Conservation (phyloP, 345 rosid genomes). For the Pugionium cornutum region DNA sequence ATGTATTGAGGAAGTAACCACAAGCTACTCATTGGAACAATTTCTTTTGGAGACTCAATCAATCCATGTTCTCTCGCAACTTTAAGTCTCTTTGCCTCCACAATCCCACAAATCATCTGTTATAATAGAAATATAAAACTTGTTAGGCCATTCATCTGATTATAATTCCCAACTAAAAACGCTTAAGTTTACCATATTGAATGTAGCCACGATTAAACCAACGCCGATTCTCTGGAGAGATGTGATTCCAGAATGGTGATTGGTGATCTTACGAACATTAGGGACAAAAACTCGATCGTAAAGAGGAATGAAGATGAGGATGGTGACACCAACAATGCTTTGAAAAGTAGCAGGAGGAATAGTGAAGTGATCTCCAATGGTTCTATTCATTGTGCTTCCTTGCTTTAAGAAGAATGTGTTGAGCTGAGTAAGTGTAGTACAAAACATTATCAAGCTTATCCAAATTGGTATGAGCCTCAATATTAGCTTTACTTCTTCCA, state of each 20-base stretch:
- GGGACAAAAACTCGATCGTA: constrained; percentile 79
- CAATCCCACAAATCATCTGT: constrained; percentile 52
- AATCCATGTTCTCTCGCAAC: constrained; percentile 57
- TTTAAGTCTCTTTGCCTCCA: constrained; percentile 64
- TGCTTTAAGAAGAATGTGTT: constrained; percentile 89
- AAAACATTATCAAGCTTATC: constrained; percentile 76
- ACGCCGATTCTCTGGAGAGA: constrained; percentile 78
- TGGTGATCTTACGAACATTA: constrained; percentile 51
- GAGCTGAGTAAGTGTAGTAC: constrained; percentile 57
- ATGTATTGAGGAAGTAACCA: constrained; percentile 89
- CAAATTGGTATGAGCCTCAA: constrained; percentile 75
- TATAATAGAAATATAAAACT: constrained; percentile 8
- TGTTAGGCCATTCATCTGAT: neutral
- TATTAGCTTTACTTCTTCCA: constrained; percentile 83
- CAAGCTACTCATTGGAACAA: constrained; percentile 70
- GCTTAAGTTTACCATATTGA: constrained; percentile 48
- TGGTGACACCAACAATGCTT: constrained; percentile 64
- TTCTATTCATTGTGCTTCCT: constrained; percentile 65
- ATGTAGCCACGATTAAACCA: constrained; percentile 62
- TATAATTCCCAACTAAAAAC: neutral
- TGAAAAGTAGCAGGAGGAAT: constrained; percentile 82
- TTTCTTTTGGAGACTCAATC: constrained; percentile 50
- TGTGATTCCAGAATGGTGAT: constrained; percentile 70
- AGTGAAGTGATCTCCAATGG: constrained; percentile 60
- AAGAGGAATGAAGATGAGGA: constrained; percentile 56